Evolutionary conservation across 257 asterid species (phyloP).

Genomic region (Thymus mandschuricus): DNA sequence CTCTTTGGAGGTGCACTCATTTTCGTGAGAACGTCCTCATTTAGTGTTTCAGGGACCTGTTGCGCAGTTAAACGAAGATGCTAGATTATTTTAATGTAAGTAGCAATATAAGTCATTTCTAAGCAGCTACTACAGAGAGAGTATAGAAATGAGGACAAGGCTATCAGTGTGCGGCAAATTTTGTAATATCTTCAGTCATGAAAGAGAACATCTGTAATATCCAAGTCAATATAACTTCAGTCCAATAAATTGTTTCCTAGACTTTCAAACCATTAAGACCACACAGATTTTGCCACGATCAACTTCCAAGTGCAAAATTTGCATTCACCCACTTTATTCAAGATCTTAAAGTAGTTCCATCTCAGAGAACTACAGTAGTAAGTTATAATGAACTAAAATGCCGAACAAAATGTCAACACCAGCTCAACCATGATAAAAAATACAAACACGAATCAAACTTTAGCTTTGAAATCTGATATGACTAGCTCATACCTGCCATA

Average conservation of each 20-base stretch:
- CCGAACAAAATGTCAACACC: not conserved
- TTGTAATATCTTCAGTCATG: not conserved
- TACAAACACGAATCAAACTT: not conserved
- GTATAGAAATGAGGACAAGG: not conserved
- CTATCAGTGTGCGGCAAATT: constrained; percentile 12
- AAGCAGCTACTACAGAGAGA: not conserved
- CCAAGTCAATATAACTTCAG: not conserved
- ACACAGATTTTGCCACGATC: not conserved
- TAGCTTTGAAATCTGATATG: not conserved
- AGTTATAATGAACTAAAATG: not conserved
- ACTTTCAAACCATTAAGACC: not conserved
- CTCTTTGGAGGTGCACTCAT: constrained; percentile 85
- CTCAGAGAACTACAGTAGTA: not conserved
- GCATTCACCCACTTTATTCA: constrained; percentile 11
- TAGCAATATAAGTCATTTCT: not conserved
- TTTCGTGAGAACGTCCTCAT: constrained; percentile 70
- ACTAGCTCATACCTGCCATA: constrained; percentile 68
- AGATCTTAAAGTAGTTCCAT: not conserved
- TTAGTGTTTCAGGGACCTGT: constrained; percentile 77
- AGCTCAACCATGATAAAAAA: not conserved
- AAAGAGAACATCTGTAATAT: not conserved
- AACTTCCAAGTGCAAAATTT: not conserved
- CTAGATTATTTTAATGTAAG: constrained; percentile 4
- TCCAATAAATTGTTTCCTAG: not conserved
- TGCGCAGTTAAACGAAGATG: constrained; percentile 16